Percentiles rank a stretch among this genome's conserved stretches.
These are phyloP conservation scores for Colletotrichum paranaense DNA, from an alignment of 2,329 filamentous ascomycete genomes.

Conservation along the genomic window DNA sequence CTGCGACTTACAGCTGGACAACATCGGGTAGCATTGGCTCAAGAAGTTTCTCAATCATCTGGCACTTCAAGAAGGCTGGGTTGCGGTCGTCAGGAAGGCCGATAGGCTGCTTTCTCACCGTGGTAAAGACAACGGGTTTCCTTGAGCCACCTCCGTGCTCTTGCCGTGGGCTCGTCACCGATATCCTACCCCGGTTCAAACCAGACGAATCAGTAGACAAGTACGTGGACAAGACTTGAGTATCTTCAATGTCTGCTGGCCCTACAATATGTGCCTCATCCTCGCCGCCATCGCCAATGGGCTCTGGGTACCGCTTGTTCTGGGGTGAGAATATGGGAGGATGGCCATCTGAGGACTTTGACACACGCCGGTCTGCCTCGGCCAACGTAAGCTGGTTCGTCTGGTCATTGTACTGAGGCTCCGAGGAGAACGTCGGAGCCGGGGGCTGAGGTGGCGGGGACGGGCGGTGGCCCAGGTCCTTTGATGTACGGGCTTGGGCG, in stretches of 20 bases:
- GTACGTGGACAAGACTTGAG: conserved; percentile 66
- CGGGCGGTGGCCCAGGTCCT: background rate
- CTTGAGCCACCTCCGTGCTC: conserved; percentile 8
- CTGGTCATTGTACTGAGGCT: background rate
- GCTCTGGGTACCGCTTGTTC: conserved; percentile 14
- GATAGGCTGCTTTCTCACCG: conserved; percentile 57
- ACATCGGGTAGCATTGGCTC: conserved; percentile 64
- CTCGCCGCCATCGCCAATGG: conserved; percentile 41
- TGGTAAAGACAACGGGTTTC: conserved; percentile 57
- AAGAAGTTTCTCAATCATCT: conserved; percentile 68
- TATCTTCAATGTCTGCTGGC: conserved; percentile 69
- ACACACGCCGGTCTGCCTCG: conserved; percentile 40
- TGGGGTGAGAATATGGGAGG: background rate
- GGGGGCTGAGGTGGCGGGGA: background rate
- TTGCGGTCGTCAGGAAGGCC: conserved; percentile 52
- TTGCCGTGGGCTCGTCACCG: conserved; percentile 24
- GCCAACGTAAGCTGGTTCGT: background rate
- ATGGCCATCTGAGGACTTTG: background rate
- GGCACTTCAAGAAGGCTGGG: conserved; percentile 58
- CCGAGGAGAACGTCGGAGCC: conserved; percentile 4
- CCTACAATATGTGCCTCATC: conserved; percentile 67
- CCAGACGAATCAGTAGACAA: conserved; percentile 26
- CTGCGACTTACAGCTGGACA: conserved; percentile 54
- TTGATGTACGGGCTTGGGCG: conserved; percentile 1
- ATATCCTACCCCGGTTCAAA: conserved; percentile 21